These are phyloP conservation scores for Plantago major DNA, from an alignment of 257 asterid species.

Conservation along the genomic window DNA sequence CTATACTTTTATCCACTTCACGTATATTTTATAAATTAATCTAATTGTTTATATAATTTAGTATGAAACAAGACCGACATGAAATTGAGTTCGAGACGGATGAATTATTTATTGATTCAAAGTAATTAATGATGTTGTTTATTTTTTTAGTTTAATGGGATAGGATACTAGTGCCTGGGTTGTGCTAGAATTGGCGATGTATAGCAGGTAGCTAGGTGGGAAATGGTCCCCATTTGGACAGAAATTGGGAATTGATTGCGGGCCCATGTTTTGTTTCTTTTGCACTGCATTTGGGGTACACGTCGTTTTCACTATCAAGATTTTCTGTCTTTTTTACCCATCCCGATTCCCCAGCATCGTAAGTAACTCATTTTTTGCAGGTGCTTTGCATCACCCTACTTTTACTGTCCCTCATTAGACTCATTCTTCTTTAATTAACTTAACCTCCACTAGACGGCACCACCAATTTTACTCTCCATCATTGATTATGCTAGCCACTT, in stretches of 20 bases:
- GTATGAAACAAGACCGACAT: too few species aligned
- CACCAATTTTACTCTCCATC: too few species aligned
- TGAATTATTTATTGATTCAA: too few species aligned
- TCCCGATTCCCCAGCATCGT: background rate
- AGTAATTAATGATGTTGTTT: too few species aligned
- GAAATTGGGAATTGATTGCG: background rate
- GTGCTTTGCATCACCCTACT: constrained; percentile 9
- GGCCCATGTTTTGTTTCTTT: background rate
- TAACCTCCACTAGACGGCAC: too few species aligned
- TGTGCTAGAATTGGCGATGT: background rate
- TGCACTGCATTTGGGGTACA: background rate
- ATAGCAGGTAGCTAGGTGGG: background rate
- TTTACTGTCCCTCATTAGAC: background rate
- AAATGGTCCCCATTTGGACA: constrained; percentile 1
- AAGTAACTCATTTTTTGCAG: background rate
- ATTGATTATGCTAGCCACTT: too few species aligned
- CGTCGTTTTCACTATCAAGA: constrained; percentile 4
- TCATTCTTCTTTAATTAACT: too few species aligned
- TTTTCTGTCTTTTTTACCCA: constrained; percentile 1
- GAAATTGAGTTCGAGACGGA: too few species aligned
- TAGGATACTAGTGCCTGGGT: background rate
- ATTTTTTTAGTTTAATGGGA: background rate
- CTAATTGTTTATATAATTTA: too few species aligned
- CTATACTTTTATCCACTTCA: too few species aligned
- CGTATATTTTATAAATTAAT: too few species aligned